A percentile compares a stretch with the other conserved stretches of the same genome.
Conservation (phyloP, 257 asterid genomes). For the Solanum piurae region DNA sequence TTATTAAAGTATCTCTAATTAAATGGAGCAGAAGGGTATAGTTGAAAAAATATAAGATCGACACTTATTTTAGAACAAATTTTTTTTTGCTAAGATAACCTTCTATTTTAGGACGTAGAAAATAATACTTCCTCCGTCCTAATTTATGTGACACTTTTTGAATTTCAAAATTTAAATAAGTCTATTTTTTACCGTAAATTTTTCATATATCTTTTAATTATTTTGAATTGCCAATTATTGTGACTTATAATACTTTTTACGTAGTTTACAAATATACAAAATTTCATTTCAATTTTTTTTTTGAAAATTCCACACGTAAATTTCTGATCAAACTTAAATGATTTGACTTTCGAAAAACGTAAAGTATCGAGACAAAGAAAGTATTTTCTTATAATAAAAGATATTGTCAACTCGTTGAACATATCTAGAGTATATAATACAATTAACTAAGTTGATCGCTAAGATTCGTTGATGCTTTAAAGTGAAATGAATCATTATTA, state of each 20-base stretch:
- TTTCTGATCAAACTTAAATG: no score
- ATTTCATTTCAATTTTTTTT: no score
- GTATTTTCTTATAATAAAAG: not conserved
- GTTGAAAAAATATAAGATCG: not conserved
- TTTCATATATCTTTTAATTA: no score
- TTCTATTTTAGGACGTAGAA: not conserved
- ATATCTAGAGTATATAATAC: not conserved
- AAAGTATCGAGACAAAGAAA: no score
- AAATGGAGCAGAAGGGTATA: not conserved
- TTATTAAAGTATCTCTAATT: not conserved
- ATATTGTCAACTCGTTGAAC: not conserved
- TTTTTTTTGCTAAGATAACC: not conserved
- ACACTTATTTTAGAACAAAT: no score
- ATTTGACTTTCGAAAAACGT: not conserved
- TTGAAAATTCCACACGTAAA: no score
- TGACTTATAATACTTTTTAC: no score
- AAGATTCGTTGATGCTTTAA: not conserved
- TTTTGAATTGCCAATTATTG: not conserved
- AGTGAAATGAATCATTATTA: not conserved
- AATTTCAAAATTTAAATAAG: not conserved
- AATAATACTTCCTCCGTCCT: not conserved
- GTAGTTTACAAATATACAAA: no score
- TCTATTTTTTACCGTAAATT: no score
- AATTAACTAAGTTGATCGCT: not conserved
- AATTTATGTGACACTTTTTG: no score